Evolutionary conservation across 2,329 filamentous ascomycete species (phyloP), one percentile per base, ranked within the genome.

Genomic region (Fusarium subtropicale): DNA sequence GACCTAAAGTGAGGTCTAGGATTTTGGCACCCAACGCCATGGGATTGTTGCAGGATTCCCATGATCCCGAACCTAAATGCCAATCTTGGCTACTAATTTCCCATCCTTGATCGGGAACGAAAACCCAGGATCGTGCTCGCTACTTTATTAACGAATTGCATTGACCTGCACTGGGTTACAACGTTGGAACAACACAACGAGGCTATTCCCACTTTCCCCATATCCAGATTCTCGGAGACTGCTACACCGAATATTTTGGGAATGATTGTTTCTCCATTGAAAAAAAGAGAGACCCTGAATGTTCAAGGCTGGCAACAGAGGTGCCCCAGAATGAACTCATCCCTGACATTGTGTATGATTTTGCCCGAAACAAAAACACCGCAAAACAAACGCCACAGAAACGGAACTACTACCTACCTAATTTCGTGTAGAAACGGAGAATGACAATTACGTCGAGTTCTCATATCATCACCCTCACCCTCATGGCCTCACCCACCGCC

Each of bases 21-120:
- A 55, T 67, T 56, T 52, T 20, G 62, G 30, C 12, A 38, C 60
- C 60, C 46, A 45, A 26, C 31, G 42, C 30, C 15, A 72, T 71
- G 63, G 69, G 53, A 71, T 70, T 70, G 42, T 66, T 64, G 30
- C 36, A 15, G n/a, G 28, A 61, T 71, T 60, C 64, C 69, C 69
- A 72, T 72, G 42, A 55, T 18, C 30, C 22, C 22, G 53, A 52
- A 50, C 45, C 52, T 54, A 52, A 71, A 46, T 64, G 52, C 67
- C 57, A 41, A 15, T 66, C 57, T 53, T 48, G 46, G 45, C 50
- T 22, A 30, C 24, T 42, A 47, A 58, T 60, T 71, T 62, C 48
- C 69, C 60, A 72, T 72, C 38, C 56, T 39, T 16, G 36, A 31
- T 30, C 13, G n/a, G 44, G 28, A 53, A 39, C 51, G 44, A 39